These are phyloP conservation scores for Tylopilus orsonianus DNA, from an alignment of 1,284 basidiomycete genomes.

Conservation along the genomic window DNA sequence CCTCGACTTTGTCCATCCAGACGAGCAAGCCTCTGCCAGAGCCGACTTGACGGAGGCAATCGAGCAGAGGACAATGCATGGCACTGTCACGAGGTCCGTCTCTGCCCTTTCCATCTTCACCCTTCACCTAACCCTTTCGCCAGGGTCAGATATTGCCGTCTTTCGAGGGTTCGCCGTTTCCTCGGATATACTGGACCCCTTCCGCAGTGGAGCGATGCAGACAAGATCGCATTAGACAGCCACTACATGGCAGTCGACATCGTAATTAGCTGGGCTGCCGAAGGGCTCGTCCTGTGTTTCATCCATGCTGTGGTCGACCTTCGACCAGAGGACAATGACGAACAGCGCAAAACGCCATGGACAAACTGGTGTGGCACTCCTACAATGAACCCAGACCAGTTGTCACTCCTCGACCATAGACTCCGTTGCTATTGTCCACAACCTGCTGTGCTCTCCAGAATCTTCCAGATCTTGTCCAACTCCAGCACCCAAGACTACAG, in stretches of 20 bases:
- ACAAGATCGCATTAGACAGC: conserved; percentile 70
- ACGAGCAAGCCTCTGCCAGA: conserved; percentile 78
- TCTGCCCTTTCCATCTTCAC: conserved; percentile 3
- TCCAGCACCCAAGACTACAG: conserved; percentile 48
- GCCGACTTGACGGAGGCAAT: conserved; percentile 79
- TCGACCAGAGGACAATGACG: conserved; percentile 81
- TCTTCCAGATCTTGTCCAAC: conserved; percentile 80
- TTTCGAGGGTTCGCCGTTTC: conserved; percentile 64
- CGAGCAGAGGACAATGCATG: conserved; percentile 80
- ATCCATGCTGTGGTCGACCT: conserved; percentile 86
- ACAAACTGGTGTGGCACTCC: conserved; percentile 93
- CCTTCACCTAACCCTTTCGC: conserved; percentile 22
- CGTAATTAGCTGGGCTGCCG: conserved; percentile 92
- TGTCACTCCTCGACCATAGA: conserved; percentile 56
- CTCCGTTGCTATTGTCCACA: conserved; percentile 55
- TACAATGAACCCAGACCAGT: conserved; percentile 52
- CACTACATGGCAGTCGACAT: conserved; percentile 90
- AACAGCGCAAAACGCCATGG: conserved; percentile 76
- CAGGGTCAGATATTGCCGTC: conserved; percentile 75
- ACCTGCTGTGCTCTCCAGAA: conserved; percentile 51
- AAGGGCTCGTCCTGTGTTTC: conserved; percentile 91
- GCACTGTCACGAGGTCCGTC: conserved; percentile 82
- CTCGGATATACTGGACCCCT: conserved; percentile 61
- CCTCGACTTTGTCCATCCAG: conserved; percentile 87
- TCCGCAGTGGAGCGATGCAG: conserved; percentile 59